Percentiles rank a stretch among this genome's conserved stretches.
phyloP scores from a whole-genome alignment of 2,329 filamentous ascomycete species.

The Talaromyces verruculosus region DNA sequence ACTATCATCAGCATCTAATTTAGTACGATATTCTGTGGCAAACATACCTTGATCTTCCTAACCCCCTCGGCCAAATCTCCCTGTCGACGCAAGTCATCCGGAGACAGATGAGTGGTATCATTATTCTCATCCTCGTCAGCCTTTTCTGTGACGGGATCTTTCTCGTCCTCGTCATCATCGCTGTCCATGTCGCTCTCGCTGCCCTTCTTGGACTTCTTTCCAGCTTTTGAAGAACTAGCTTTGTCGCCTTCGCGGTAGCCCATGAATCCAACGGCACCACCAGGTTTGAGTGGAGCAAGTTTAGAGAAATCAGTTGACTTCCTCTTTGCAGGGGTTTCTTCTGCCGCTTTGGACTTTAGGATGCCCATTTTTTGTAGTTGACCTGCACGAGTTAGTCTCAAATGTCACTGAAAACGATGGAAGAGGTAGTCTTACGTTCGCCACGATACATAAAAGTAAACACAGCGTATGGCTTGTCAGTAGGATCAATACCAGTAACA shows the following conservation, averaged over 20 bases:
- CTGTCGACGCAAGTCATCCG: constrained; percentile 61
- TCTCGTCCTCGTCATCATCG: constrained; percentile 61
- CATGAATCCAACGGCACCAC: constrained; percentile 87
- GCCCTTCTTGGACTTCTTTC: constrained; percentile 60
- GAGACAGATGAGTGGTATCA: constrained; percentile 52
- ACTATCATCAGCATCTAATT: constrained; percentile 15
- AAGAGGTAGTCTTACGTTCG: constrained; percentile 66
- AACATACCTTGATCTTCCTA: constrained; percentile 63
- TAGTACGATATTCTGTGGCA: not conserved
- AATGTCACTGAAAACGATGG: not conserved
- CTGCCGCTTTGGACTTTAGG: constrained; percentile 61
- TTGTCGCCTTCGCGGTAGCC: constrained; percentile 73
- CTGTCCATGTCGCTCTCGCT: constrained; percentile 70
- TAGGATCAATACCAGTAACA: constrained; percentile 95
- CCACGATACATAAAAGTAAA: constrained; percentile 98
- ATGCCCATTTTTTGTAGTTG: constrained; percentile 98
- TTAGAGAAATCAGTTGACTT: constrained; percentile 84
- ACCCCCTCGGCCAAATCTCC: constrained; percentile 64
- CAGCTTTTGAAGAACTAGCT: constrained; percentile 52
- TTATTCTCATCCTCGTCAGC: constrained; percentile 60
- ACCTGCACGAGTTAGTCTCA: constrained; percentile 51
- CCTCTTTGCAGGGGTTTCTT: constrained; percentile 62
- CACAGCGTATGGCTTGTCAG: constrained; percentile 91
- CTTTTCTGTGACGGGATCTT: constrained; percentile 59
- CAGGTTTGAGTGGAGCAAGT: constrained; percentile 77